A percentile compares a stretch with the other conserved stretches of the same genome.
Conservation (phyloP, 768 basidiomycete species). For the Podaxis sp. region DNA sequence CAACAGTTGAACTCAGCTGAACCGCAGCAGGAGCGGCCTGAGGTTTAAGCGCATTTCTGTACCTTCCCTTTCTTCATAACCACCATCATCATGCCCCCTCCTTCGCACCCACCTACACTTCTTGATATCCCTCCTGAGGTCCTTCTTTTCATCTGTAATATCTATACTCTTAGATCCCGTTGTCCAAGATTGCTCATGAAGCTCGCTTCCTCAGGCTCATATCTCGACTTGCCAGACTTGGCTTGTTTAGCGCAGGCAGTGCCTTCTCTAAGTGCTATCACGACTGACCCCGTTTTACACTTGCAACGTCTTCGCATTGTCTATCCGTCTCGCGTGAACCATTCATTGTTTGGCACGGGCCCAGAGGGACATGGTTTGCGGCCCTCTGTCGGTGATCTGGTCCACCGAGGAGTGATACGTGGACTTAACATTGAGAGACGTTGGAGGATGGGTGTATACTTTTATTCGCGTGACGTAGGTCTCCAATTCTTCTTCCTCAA, state of each 20-base stretch:
- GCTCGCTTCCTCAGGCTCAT: slow-evolving; percentile 47
- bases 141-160: slow-evolving; percentile 56
- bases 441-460: slow-evolving; percentile 65
- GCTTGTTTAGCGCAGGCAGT: slow-evolving; percentile 47
- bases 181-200: not conserved
- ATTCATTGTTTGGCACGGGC: slow-evolving; percentile 60
- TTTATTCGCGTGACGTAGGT: slow-evolving; percentile 60
- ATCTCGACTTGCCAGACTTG: slow-evolving; percentile 73
- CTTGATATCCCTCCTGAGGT: slow-evolving; percentile 53
- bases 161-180: not conserved
- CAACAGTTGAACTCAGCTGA: slow-evolving; percentile 6
- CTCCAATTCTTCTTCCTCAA: not conserved
- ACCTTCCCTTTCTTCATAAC: slow-evolving; percentile 2
- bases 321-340: slow-evolving; percentile 64
- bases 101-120: slow-evolving; percentile 17
- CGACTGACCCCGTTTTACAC: slow-evolving; percentile 64
- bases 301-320: slow-evolving; percentile 57
- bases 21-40: slow-evolving; percentile 7
- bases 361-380: slow-evolving; percentile 55
- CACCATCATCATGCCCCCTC: slow-evolving; percentile 13
- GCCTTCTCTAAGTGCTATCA: slow-evolving; percentile 46
- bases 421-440: slow-evolving; percentile 64
- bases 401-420: slow-evolving; percentile 68
- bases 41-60: slow-evolving; percentile 10
- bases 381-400: slow-evolving; percentile 64